Percentiles rank a stretch among this genome's conserved stretches.
Evolutionary conservation across 1,139 yeast genomes (phyloP).

Genomic region (Sugiyamaella sp.): DNA sequence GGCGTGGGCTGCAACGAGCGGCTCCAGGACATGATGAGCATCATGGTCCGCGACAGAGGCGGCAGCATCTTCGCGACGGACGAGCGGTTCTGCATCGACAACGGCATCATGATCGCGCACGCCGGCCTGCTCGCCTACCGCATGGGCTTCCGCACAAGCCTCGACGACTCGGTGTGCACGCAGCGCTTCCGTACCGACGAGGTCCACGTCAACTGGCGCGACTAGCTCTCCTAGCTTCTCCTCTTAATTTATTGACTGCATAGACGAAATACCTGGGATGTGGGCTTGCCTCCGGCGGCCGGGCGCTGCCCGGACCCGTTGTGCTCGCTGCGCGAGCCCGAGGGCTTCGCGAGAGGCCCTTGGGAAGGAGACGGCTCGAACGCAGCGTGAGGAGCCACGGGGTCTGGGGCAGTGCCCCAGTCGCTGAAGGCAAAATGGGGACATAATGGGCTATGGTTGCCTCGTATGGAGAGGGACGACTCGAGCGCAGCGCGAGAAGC

Average conservation of each 20-base stretch:
- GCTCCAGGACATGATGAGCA: constrained; percentile 92
- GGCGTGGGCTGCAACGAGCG: constrained; percentile 96
- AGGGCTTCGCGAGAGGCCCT: background rate
- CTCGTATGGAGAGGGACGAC: no score
- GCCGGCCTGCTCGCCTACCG: constrained; percentile 90
- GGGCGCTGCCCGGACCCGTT: background rate
- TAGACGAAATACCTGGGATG: background rate
- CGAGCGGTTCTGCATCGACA: constrained; percentile 94
- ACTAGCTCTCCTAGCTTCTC: constrained; percentile 24
- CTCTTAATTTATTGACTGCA: background rate
- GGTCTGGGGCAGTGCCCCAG: constrained; percentile 3
- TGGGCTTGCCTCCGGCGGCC: background rate
- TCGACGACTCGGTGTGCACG: constrained; percentile 81
- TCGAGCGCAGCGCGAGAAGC: background rate
- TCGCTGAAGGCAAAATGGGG: background rate
- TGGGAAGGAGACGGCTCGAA: background rate
- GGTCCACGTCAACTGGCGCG: constrained; percentile 80
- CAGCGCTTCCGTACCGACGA: constrained; percentile 95
- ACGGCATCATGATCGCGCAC: constrained; percentile 98
- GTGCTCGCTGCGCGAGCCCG: background rate
- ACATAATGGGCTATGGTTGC: background rate
- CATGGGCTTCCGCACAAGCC: constrained; percentile 65
- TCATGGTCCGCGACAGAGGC: constrained; percentile 86
- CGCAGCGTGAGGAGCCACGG: background rate
- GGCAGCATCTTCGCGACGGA: constrained; percentile 93